phyloP scores from a whole-genome alignment of 345 rosid species.

The Eucalyptus albens region DNA sequence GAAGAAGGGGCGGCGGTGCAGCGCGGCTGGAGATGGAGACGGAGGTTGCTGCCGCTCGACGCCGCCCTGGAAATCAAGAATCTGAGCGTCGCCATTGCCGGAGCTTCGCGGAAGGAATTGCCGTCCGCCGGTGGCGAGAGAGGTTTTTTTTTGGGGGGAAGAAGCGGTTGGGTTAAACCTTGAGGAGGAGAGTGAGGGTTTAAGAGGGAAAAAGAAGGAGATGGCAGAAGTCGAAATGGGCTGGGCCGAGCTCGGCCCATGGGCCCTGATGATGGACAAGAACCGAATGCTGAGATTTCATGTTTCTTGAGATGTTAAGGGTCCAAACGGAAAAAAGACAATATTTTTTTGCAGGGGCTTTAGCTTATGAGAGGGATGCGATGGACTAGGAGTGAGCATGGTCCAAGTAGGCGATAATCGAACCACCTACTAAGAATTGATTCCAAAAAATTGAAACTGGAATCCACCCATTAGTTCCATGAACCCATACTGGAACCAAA shows the following conservation, averaged over 20 bases:
- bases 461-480: fast-evolving
- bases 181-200: neutral
- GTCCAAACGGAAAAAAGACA: neutral
- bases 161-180: neutral
- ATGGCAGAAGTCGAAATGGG: neutral
- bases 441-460: fast-evolving
- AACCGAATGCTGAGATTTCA: neutral
- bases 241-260: neutral
- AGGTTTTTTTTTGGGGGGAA: neutral
- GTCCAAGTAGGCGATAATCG: fast-evolving
- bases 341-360: neutral
- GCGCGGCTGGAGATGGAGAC: neutral
- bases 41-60: neutral
- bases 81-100: neutral
- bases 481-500: fast-evolving
- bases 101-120: neutral
- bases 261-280: neutral
- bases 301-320: neutral
- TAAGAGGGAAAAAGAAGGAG: neutral
- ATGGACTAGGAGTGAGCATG: neutral
- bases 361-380: neutral
- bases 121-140: neutral
- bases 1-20: neutral
- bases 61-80: neutral
- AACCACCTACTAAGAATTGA: no score